A percentile compares a stretch with the other conserved stretches of the same genome.
Evolutionary conservation across 768 basidiomycete species (phyloP).

Genomic region (Amanita phalloides): DNA sequence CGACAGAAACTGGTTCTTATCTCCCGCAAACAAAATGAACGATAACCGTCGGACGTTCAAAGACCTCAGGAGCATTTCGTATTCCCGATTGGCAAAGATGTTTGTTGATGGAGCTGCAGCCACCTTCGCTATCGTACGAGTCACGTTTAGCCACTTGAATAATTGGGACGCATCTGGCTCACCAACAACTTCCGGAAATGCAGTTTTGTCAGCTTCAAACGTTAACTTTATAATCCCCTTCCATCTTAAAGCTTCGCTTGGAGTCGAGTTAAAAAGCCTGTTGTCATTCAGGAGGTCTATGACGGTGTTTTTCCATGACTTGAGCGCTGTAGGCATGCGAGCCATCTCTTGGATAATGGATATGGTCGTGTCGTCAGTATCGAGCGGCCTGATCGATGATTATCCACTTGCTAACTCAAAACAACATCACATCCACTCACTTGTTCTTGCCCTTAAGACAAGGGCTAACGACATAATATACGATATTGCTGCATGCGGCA

Average conservation of each 20-base stretch:
- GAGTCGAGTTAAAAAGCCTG: slow-evolving; percentile 72
- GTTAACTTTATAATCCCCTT: slow-evolving; percentile 65
- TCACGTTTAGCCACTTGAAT: slow-evolving; percentile 13
- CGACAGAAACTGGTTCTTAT: slow-evolving; percentile 84
- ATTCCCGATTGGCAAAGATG: slow-evolving; percentile 92
- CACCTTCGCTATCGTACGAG: slow-evolving; percentile 44
- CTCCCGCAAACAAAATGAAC: slow-evolving; percentile 76
- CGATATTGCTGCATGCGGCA: slow-evolving; percentile 71
- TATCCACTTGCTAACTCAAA: background rate
- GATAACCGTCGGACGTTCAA: slow-evolving; percentile 82
- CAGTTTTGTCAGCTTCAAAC: slow-evolving; percentile 80
- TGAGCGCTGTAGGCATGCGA: slow-evolving; percentile 62
- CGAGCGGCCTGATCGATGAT: slow-evolving; percentile 48
- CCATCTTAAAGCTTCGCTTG: slow-evolving; percentile 55
- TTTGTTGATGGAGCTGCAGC: slow-evolving; percentile 85
- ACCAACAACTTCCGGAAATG: slow-evolving; percentile 80
- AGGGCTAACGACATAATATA: slow-evolving; percentile 76
- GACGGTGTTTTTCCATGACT: slow-evolving; percentile 78
- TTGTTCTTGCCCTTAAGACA: slow-evolving; percentile 68
- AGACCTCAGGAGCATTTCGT: slow-evolving; percentile 83
- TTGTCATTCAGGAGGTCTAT: slow-evolving; percentile 77
- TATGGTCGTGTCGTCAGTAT: slow-evolving; percentile 59
- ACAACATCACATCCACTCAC: slow-evolving; percentile 26
- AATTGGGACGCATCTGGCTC: slow-evolving; percentile 22
- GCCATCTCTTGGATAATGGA: slow-evolving; percentile 72